Evolutionary conservation across 768 basidiomycete genomes (phyloP).

Genomic region (Paxillus ammoniavirescens): DNA sequence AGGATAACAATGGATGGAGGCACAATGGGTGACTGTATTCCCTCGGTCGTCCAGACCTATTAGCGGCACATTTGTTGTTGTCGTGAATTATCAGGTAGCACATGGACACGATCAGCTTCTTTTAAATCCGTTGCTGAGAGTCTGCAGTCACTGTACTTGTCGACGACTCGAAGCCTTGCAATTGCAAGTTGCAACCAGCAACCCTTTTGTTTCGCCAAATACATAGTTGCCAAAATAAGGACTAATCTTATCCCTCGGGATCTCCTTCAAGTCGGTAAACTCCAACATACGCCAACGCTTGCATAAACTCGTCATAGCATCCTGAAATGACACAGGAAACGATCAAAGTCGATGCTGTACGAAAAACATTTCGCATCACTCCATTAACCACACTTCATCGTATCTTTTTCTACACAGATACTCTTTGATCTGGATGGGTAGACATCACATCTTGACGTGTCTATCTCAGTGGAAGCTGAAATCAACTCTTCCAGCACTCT

Average conservation of each 20-base stretch:
- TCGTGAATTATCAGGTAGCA: background rate
- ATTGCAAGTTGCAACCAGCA: too few relatives aligned
- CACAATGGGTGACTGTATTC: conserved; percentile 5
- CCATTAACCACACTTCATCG: background rate
- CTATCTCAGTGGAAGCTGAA: conserved; percentile 2
- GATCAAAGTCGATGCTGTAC: conserved; percentile 53
- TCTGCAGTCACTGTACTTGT: background rate
- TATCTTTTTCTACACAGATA: conserved; percentile 38
- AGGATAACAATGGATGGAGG: conserved; percentile 14
- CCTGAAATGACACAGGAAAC: conserved; percentile 19
- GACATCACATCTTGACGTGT: conserved; percentile 9
- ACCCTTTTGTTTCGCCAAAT: too few relatives aligned
- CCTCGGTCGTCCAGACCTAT: too few relatives aligned
- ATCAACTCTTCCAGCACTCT: conserved; percentile 48
- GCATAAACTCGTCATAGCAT: background rate
- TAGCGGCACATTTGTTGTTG: background rate
- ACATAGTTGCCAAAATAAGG: too few relatives aligned
- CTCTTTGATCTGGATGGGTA: conserved; percentile 75
- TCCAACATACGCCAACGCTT: background rate
- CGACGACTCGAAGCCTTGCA: background rate
- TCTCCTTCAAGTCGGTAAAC: too few relatives aligned
- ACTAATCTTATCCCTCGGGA: background rate
- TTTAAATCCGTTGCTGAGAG: background rate
- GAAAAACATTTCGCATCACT: conserved; percentile 12
- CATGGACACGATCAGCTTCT: conserved; percentile 4